Base-by-base conservation (phyloP, 139 green algal species). In the Raphidocelis subcapitata region DNA sequence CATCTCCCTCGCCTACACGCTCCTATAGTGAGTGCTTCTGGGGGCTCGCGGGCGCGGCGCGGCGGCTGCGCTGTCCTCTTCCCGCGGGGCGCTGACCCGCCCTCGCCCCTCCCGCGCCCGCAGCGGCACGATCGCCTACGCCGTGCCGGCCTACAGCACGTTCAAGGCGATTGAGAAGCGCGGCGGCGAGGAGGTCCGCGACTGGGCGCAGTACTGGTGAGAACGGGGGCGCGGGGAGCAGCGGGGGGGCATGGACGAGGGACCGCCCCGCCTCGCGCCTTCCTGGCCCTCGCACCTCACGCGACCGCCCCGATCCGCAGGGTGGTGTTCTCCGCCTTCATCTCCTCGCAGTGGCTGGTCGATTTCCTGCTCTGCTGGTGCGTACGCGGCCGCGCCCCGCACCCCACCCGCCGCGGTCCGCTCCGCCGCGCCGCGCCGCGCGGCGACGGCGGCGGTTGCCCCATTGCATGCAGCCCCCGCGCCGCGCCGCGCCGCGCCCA, bases 71-170 rank as follows among this genome's bases (percentile, higher is more conserved):
- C n/a, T n/a, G n/a, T n/a, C n/a, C n/a, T n/a, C n/a, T n/a, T n/a
- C n/a, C n/a, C n/a, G n/a, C n/a, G n/a, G n/a, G n/a, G n/a, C n/a
- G n/a, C n/a, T n/a, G n/a, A n/a, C n/a, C n/a, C n/a, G n/a, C n/a
- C n/a, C n/a, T n/a, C n/a, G n/a, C n/a, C n/a, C 41, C 41, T 49
- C 41, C 41, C 41, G 8, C 2, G 3, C 37, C 3, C 23, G 31
- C 64, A 79, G 73, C 61, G 55, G 49, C 26, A 29, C 49, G 1
- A 26, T 79, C 23, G 73, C 61, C 0, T 79, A 67, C 41, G 55
- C 44, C 2, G 14, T 79, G 15, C 73, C 73, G 15, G 73, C 64
- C 1, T 79, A 79, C 63, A 16, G 56, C 26, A 79, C 64, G 10
- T 67, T 67, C 60, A 67, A 67, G 32, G 60, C 60, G 14, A 44